Percentiles rank a stretch among this genome's conserved stretches.
phyloP scores from a whole-genome alignment of 2,329 filamentous ascomycete genomes.

The Aureobasidium musti region DNA sequence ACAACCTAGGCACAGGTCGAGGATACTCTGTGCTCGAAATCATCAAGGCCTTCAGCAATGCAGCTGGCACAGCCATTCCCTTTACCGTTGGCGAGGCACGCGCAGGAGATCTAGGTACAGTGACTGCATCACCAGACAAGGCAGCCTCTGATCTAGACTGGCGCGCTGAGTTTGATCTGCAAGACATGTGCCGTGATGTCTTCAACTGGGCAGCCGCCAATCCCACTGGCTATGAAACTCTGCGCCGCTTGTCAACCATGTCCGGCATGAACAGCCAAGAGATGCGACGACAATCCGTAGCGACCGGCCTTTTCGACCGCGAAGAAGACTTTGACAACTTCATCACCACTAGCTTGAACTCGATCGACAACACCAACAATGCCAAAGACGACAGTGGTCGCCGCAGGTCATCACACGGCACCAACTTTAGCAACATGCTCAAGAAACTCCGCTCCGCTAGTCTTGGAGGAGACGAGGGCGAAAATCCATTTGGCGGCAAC shows the following conservation, averaged over 20 bases:
- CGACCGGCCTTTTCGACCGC: conserved; percentile 18
- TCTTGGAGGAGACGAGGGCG: background rate
- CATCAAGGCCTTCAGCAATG: conserved; percentile 44
- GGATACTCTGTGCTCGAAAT: conserved; percentile 50
- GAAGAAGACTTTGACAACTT: conserved; percentile 28
- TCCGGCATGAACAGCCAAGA: conserved; percentile 5
- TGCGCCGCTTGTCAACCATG: conserved; percentile 23
- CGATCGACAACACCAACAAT: background rate
- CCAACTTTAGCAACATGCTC: conserved; percentile 14
- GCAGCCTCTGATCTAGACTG: conserved; percentile 46
- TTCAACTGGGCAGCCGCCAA: conserved; percentile 29
- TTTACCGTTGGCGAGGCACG: conserved; percentile 44
- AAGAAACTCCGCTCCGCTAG: conserved; percentile 1
- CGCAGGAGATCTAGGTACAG: conserved; percentile 48
- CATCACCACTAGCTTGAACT: background rate
- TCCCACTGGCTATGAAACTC: conserved; percentile 24
- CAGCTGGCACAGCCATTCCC: conserved; percentile 43
- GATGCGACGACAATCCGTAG: conserved; percentile 9
- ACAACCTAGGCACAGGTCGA: conserved; percentile 48
- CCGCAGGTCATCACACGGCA: background rate
- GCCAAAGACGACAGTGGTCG: background rate
- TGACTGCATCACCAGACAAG: conserved; percentile 45
- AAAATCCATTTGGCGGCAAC: background rate
- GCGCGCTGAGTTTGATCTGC: conserved; percentile 43
- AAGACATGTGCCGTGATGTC: conserved; percentile 29